Evolutionary conservation across 2,329 filamentous ascomycete species (phyloP), one percentile per base, ranked within the genome.

Genomic region (Hymenoscyphus occultus): DNA sequence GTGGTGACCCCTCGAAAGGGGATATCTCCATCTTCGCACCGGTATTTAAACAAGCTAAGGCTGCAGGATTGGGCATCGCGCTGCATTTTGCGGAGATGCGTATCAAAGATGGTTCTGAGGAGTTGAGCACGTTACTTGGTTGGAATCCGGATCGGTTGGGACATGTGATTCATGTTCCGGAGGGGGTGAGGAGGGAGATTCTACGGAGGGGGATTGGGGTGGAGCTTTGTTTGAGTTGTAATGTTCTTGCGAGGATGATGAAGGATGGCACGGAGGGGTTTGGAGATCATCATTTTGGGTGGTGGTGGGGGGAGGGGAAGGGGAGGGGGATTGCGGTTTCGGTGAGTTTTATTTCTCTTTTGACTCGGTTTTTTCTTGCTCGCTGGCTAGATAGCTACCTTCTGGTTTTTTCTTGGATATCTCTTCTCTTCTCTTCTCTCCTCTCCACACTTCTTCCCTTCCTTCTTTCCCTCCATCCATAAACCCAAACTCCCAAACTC

Each of bases 171-270:
- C 86, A 92, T 74, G 87, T 92, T 1, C 83, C 86, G 0, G 83
- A 87, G 0, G 77, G 78, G 32, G 78, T 88, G n/a, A 87, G 84
- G 73, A 73, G 76, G 56, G 81, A 85, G 70, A 90, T 89, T 65
- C 56, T 78, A 12, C 71, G 75, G 57, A 79, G 80, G 13, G 80
- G 80, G 0, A 74, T 93, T 35, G 90, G 89, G 1, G 76, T 95
- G 13, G 91, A 95, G 77, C 74, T 95, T 45, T 95, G 91, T 67
- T 78, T 95, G 67, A 92, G 88, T 69, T 94, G 91, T 76, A 95
- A 95, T 71, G 90, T 95, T 1, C 85, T 89, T 69, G 89, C 89
- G 1, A 87, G 86, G 69, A 87, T 95, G 86, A 87, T 90, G 60
- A 78, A 80, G 1, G 89, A 90, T 0, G 84, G 86, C 5, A 78